Evolutionary conservation across 148 eudicot genomes (phyloP).

Genomic region (Camellia japonica): DNA sequence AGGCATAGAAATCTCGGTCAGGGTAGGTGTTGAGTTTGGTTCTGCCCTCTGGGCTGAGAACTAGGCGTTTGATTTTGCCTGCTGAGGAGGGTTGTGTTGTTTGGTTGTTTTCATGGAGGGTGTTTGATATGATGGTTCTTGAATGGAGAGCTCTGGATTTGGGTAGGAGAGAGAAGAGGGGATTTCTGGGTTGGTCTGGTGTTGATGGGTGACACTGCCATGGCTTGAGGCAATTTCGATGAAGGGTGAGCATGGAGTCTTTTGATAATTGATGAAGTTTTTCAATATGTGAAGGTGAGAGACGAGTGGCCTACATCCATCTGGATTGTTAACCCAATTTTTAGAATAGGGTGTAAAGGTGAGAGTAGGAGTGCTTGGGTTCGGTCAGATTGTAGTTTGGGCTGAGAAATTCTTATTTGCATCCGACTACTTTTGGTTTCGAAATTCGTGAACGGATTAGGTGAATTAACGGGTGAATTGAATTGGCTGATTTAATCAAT

Average conservation of each 20-base stretch:
- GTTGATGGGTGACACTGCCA: conserved; percentile 16
- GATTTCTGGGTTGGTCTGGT: neutral
- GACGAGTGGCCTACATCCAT: too few relatives aligned
- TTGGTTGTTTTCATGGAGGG: conserved; percentile 22
- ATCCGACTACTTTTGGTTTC: too few relatives aligned
- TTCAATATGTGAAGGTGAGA: too few relatives aligned
- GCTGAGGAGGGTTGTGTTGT: conserved; percentile 20
- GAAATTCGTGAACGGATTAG: too few relatives aligned
- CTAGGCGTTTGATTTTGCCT: conserved; percentile 51
- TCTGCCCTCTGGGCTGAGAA: conserved; percentile 50
- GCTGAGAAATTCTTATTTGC: too few relatives aligned
- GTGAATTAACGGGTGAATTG: too few relatives aligned
- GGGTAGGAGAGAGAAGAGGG: neutral
- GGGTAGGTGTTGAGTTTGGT: conserved; percentile 47
- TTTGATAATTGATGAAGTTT: neutral
- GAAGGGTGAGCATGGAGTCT: conserved; percentile 19
- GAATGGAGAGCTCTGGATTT: conserved; percentile 3
- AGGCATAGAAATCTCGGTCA: conserved; percentile 59
- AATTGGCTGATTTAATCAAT: too few relatives aligned
- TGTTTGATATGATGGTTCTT: conserved; percentile 10
- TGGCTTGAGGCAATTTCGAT: conserved; percentile 21
- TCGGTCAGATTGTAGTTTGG: too few relatives aligned
- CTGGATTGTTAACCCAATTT: too few relatives aligned
- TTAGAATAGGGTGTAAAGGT: too few relatives aligned
- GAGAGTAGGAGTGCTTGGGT: too few relatives aligned